Base-by-base conservation (phyloP, 169 alveolate genomes). In the Eimeria necatrix region DNA sequence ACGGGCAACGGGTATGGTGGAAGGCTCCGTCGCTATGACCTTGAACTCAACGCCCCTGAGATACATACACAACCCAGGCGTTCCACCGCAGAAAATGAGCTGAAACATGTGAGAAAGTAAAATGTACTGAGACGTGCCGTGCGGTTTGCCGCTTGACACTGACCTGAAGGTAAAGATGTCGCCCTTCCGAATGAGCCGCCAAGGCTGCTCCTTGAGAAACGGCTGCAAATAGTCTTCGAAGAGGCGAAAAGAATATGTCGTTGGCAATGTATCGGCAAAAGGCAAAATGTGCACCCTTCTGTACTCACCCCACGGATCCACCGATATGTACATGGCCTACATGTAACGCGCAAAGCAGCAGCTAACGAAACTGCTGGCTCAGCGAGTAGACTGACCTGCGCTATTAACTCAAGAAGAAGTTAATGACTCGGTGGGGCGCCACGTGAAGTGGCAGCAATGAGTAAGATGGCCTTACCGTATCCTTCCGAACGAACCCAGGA, bases 241-340 rank as follows among this genome's bases (percentile, higher is more conserved):
- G 68, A 97, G 87, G 83, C 96, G 94, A 91, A 96, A 97, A 51
- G 74, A 78, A 74, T 97, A 97, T 16, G 96, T 94, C 68, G 95
- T 91, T 41, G 98, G 98, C 70, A 97, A 85, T 22, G 98, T 96
- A 51, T 97, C 98, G 41, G 94, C 70, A 78, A 96, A 91, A 0
- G 98, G 98, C 26, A 96, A 90, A 85, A 97, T 95, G 61, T 96
- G 90, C 16, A 97, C 97, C 8, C 95, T 76, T 48, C 86, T 53
- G 87, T 91, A 97, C 76, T 94, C 97, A 12, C 97, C 97, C 89
- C 74, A 95, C 4, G 98, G 97, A 73, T 97, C 98, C 93, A 96
- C 78, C 2, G 96, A 95, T n/a, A 97, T 60, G 84, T 95, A 96
- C 12, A 97, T 87, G 2, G 95, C 97, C 98, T 97, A 70, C 80